Percentiles rank a stretch among this genome's conserved stretches.
These are phyloP conservation scores for Taphrina betulina DNA, from an alignment of 1,139 yeast species.

Conservation along the genomic window DNA sequence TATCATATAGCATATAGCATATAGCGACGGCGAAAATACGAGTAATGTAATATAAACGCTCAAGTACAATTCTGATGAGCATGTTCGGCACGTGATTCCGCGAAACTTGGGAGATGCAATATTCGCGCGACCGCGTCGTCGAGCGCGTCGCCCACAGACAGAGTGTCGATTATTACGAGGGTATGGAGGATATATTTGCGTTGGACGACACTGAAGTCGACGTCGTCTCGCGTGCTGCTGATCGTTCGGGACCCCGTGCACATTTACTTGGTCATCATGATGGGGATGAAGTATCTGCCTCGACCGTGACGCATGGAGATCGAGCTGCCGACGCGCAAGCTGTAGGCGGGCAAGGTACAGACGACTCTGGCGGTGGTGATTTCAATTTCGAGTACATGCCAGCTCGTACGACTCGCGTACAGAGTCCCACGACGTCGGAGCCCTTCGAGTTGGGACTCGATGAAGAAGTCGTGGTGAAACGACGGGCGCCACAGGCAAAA, in stretches of 20 bases:
- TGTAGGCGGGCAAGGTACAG: not conserved
- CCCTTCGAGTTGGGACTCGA: slow-evolving; percentile 45
- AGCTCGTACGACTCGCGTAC: not conserved
- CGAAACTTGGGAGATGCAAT: too few relatives aligned
- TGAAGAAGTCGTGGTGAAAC: slow-evolving; percentile 42
- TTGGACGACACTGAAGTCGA: slow-evolving; percentile 19
- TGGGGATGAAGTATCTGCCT: not conserved
- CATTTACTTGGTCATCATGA: too few relatives aligned
- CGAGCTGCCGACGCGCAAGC: not conserved
- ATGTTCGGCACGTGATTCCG: too few relatives aligned
- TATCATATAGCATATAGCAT: not conserved
- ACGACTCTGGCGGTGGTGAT: not conserved
- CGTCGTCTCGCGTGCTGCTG: slow-evolving; percentile 6
- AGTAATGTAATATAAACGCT: not conserved
- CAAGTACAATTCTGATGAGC: too few relatives aligned
- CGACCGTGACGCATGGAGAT: not conserved
- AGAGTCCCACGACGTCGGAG: slow-evolving; percentile 1
- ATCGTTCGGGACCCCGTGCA: too few relatives aligned
- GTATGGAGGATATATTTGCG: slow-evolving; percentile 27
- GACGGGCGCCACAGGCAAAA: slow-evolving; percentile 42
- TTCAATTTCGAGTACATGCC: slow-evolving; percentile 12
- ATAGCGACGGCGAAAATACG: not conserved
- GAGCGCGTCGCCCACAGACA: too few relatives aligned
- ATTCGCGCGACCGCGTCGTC: too few relatives aligned
- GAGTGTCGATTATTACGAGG: too few relatives aligned